These are phyloP conservation scores for Podospora conica DNA, from an alignment of 495 filamentous ascomycete genomes.

Conservation along the genomic window DNA sequence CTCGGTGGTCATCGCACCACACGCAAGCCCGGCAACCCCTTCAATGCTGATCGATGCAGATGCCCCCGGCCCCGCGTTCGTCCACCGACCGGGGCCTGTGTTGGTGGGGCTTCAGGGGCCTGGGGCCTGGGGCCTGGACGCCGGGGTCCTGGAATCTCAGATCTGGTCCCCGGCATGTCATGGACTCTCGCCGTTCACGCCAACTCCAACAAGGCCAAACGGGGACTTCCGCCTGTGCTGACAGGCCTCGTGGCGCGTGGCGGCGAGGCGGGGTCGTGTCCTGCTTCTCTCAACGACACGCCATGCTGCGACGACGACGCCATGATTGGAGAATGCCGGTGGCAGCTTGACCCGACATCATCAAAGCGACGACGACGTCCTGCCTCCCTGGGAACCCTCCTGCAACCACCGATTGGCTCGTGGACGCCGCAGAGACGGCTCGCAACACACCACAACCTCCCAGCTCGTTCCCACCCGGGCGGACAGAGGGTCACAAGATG, in stretches of 20 bases:
- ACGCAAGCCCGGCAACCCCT: not conserved
- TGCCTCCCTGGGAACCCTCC: not conserved
- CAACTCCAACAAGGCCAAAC: not conserved
- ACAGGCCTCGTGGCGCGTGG: not conserved
- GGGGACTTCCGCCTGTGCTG: not conserved
- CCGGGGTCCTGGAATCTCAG: not conserved
- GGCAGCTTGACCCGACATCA: not conserved
- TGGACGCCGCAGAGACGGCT: not conserved
- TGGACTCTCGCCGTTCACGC: not conserved
- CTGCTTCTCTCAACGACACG: not conserved
- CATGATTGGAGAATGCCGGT: not conserved
- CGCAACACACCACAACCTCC: not conserved
- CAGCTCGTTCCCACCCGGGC: conserved; percentile 19
- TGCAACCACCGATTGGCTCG: not conserved
- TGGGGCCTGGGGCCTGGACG: not conserved
- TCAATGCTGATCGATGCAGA: not conserved
- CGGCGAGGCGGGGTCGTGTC: not conserved
- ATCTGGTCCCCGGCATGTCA: not conserved
- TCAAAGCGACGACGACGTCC: not conserved
- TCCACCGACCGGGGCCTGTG: not conserved
- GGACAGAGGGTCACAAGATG: conserved; percentile 28
- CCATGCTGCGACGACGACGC: not conserved
- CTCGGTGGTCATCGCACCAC: not conserved
- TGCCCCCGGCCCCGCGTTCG: not conserved
- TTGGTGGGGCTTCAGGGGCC: not conserved